Percentiles rank a stretch among this genome's conserved stretches.
These are phyloP conservation scores for Camellia oleifera DNA, from an alignment of 179 eudicot species.

Conservation along the genomic window DNA sequence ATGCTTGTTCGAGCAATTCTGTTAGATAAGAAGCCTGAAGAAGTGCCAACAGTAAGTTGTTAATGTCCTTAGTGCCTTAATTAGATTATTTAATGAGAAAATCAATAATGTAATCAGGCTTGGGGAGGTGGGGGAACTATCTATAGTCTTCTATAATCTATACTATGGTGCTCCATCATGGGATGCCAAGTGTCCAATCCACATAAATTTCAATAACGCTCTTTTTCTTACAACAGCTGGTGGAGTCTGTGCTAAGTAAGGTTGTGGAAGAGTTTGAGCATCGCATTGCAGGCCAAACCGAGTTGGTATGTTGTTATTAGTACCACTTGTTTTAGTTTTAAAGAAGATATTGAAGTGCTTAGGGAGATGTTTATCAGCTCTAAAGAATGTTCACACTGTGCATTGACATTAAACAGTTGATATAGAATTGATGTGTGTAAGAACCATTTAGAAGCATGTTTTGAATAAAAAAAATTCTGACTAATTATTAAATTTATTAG, in stretches of 20 bases:
- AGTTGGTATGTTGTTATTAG: slow-evolving; percentile 44
- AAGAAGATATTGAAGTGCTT: background rate
- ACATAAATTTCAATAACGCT: background rate
- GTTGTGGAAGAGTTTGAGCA: slow-evolving; percentile 95
- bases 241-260: slow-evolving; percentile 82
- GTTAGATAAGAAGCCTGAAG: slow-evolving; percentile 87
- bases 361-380: background rate
- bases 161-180: background rate
- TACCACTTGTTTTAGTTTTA: background rate
- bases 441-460: background rate
- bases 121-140: background rate
- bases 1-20: slow-evolving; percentile 77
- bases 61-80: background rate
- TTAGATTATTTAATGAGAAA: no score
- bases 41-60: slow-evolving; percentile 79
- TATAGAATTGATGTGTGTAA: background rate
- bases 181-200: background rate
- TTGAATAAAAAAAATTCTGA: background rate
- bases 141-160: background rate
- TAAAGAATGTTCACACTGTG: background rate
- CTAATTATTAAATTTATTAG: background rate
- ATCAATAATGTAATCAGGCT: no score
- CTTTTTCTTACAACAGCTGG: slow-evolving; percentile 53
- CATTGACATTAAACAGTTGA: background rate
- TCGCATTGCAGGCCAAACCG: slow-evolving; percentile 56